Evolutionary conservation across 768 basidiomycete genomes (phyloP).

Genomic region (Boletus sp.): DNA sequence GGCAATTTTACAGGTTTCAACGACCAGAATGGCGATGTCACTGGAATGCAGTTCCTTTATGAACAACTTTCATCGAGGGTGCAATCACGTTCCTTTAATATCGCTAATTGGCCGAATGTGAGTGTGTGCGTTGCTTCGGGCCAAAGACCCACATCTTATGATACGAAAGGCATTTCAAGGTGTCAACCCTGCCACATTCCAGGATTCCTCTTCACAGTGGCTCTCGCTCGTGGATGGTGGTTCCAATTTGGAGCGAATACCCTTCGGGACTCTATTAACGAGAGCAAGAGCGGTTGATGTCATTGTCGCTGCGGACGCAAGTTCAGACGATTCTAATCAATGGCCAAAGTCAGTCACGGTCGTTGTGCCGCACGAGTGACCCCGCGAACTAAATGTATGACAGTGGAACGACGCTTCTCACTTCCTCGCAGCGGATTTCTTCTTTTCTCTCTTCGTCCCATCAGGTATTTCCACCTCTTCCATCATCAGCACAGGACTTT

Average conservation of each 20-base stretch:
- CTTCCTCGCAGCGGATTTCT: conserved; percentile 42
- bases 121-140: conserved; percentile 4
- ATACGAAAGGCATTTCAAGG: conserved; percentile 47
- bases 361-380: background rate
- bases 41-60: conserved; percentile 46
- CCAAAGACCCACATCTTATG: background rate
- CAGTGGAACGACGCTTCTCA: conserved; percentile 53
- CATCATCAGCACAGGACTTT: conserved; percentile 48
- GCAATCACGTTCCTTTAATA: conserved; percentile 52
- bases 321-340: conserved; percentile 50
- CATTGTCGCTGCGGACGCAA: conserved; percentile 71
- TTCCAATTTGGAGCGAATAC: conserved; percentile 67
- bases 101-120: conserved; percentile 66
- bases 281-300: conserved; percentile 67
- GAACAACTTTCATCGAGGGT: conserved; percentile 42
- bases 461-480: conserved; percentile 64
- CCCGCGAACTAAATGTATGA: background rate
- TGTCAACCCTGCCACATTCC: conserved; percentile 45
- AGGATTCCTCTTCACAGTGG: conserved; percentile 49
- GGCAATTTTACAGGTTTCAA: conserved; percentile 28
- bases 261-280: conserved; percentile 68
- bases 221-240: conserved; percentile 70
- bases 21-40: conserved; percentile 7
- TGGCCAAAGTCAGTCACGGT: conserved; percentile 61
- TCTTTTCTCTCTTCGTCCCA: conserved; percentile 47